A percentile compares a stretch with the other conserved stretches of the same genome.
Conservation (phyloP, 106 monocot genomes). For the Dendrobium officinale region DNA sequence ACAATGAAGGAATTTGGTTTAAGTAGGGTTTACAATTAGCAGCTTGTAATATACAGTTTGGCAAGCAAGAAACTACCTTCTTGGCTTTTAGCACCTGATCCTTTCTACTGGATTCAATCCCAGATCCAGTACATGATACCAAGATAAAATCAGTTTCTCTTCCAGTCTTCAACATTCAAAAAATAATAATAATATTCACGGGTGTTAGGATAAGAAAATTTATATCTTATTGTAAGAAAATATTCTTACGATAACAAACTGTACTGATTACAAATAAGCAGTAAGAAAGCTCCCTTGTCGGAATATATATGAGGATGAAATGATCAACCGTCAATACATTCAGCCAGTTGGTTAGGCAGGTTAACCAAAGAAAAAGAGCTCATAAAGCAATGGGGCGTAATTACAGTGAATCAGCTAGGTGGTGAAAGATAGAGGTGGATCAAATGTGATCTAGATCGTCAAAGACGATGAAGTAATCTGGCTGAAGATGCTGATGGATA, state of each 20-base stretch:
- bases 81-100: conserved; percentile 96
- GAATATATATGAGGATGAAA: too few species aligned
- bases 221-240: neutral
- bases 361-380: neutral
- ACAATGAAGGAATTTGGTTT: neutral
- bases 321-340: too few species aligned
- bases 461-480: too few species aligned
- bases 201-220: neutral
- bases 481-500: too few species aligned
- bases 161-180: conserved; percentile 58
- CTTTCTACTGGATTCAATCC: conserved; percentile 75
- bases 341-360: too few species aligned
- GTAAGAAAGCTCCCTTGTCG: too few species aligned
- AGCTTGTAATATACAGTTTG: neutral
- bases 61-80: conserved; percentile 35
- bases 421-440: neutral
- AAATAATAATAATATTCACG: neutral
- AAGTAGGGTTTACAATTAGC: neutral
- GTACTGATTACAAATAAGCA: neutral
- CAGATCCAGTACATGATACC: conserved; percentile 86
- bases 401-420: neutral
- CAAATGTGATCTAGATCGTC: too few species aligned
- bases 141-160: conserved; percentile 95
- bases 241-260: neutral
- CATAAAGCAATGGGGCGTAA: neutral